Evolutionary conservation across 2,329 filamentous ascomycete genomes (phyloP), one percentile per base, ranked within the genome.

Genomic region (Cladophialophora carrionii): DNA sequence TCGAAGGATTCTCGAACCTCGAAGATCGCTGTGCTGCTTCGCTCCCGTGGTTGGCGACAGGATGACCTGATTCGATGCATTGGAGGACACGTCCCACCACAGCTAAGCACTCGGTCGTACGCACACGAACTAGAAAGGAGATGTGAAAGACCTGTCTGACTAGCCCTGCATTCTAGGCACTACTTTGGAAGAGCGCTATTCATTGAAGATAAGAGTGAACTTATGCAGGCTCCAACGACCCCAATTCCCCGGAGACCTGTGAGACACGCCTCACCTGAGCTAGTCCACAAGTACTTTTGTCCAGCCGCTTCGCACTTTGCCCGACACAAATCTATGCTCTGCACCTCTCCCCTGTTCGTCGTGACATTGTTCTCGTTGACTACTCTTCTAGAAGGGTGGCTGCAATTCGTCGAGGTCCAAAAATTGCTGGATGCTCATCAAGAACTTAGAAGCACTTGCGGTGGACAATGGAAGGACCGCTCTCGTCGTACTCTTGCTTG

Each of bases 401-500:
- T 67, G 67, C 64, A 62, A 53, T 56, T 48, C 26, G 46, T 51
- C n/a, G 31, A 61, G 54, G 29, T 57, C 43, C 67, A 65, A 69
- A 52, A 62, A 67, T 65, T 58, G 56, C 60, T 53, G 51, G 55
- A 67, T 66, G 59, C 58, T 58, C 32, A 51, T 57, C 56, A 65
- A 29, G 24, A 41, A 57, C 88, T 89, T 96, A 97, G 90, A 97
- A 97, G 91, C 94, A 97, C 92, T 97, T 98, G 90, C 93, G 91
- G 90, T 98, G 94, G 78, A 98, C 94, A 80, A 98, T 98, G 79
- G 93, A 97, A 77, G 94, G 95, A 85, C 94, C 94, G 83, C 90
- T 95, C 92, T 98, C 95, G 87, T 99, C 95, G 89, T 98, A 98
- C 88, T 98, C 94, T 87, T 99, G 95, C 92, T 99, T 99, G 78